Percentiles rank a stretch among this genome's conserved stretches.
Evolutionary conservation across 2,329 filamentous ascomycete genomes (phyloP).

Genomic region (Fusarium sp.): DNA sequence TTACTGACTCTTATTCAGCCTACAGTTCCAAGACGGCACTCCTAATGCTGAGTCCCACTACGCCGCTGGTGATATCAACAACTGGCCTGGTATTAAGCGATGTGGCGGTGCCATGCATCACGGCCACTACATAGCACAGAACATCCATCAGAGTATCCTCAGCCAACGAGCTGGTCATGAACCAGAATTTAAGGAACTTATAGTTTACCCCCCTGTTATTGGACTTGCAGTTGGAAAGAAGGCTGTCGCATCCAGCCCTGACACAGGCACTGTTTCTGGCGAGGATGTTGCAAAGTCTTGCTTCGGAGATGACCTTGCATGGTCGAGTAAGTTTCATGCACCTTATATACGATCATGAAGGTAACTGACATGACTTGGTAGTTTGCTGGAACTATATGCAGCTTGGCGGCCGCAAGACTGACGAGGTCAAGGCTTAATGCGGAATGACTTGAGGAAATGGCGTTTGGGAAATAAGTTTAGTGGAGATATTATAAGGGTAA

Average conservation of each 20-base stretch:
- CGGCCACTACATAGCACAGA: slow-evolving; percentile 74
- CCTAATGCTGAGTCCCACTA: slow-evolving; percentile 73
- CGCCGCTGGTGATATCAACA: slow-evolving; percentile 75
- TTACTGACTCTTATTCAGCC: slow-evolving; percentile 50
- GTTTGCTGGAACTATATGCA: slow-evolving; percentile 69
- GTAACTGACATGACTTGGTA: slow-evolving; percentile 47
- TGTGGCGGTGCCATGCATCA: slow-evolving; percentile 81
- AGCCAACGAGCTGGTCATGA: slow-evolving; percentile 53
- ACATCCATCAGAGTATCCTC: slow-evolving; percentile 74
- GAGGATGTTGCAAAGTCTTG: slow-evolving; percentile 72
- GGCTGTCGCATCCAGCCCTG: slow-evolving; percentile 72
- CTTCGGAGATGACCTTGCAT: slow-evolving; percentile 77
- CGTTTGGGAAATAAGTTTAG: slow-evolving; percentile 35
- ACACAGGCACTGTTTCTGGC: slow-evolving; percentile 68
- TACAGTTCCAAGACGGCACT: slow-evolving; percentile 65
- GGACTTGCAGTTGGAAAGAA: slow-evolving; percentile 78
- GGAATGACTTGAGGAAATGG: slow-evolving; percentile 21
- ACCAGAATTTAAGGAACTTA: slow-evolving; percentile 63
- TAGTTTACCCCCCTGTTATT: slow-evolving; percentile 73
- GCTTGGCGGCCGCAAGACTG: slow-evolving; percentile 54
- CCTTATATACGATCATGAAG: too few species aligned
- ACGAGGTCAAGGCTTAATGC: slow-evolving; percentile 42
- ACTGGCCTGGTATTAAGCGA: slow-evolving; percentile 84
- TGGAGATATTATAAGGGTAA: neutral
- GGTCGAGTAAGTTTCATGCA: slow-evolving; percentile 64